Evolutionary conservation across 1,284 basidiomycete genomes (phyloP).

Genomic region (Chalciporus sp.): DNA sequence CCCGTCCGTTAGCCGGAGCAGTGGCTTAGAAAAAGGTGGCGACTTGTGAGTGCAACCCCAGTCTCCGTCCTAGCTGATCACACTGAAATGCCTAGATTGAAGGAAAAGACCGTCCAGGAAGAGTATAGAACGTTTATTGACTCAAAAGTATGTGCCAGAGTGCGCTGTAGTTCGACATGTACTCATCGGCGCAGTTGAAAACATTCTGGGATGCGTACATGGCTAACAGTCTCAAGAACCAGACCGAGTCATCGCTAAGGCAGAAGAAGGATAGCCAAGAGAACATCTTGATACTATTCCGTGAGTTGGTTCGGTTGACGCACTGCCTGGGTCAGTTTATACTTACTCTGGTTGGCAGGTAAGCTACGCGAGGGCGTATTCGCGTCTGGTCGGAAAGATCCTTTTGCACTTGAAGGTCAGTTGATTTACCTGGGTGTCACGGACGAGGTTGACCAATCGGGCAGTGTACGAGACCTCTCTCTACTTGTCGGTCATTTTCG

Average conservation of each 20-base stretch:
- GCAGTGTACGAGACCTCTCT: constrained; percentile 73
- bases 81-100: constrained; percentile 50
- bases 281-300: constrained; percentile 67
- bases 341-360: constrained; percentile 42
- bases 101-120: constrained; percentile 56
- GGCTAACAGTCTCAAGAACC: constrained; percentile 3
- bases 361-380: constrained; percentile 71
- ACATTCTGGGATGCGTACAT: constrained; percentile 39
- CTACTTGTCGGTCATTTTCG: constrained; percentile 62
- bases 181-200: constrained; percentile 42
- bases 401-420: constrained; percentile 65
- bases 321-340: background rate
- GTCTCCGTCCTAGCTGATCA: constrained; percentile 25
- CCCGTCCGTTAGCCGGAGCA: constrained; percentile 70
- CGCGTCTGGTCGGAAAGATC: constrained; percentile 56
- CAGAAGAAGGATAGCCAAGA: constrained; percentile 55
- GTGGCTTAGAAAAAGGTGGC: constrained; percentile 69
- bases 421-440: background rate
- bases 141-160: constrained; percentile 50
- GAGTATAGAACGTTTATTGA: constrained; percentile 66
- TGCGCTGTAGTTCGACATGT: constrained; percentile 1
- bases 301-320: constrained; percentile 42
- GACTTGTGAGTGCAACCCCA: constrained; percentile 55
- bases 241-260: constrained; percentile 36
- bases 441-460: background rate